These are phyloP conservation scores for Aureobasidium subglaciale DNA, from an alignment of 2,329 filamentous ascomycete genomes.

Conservation along the genomic window DNA sequence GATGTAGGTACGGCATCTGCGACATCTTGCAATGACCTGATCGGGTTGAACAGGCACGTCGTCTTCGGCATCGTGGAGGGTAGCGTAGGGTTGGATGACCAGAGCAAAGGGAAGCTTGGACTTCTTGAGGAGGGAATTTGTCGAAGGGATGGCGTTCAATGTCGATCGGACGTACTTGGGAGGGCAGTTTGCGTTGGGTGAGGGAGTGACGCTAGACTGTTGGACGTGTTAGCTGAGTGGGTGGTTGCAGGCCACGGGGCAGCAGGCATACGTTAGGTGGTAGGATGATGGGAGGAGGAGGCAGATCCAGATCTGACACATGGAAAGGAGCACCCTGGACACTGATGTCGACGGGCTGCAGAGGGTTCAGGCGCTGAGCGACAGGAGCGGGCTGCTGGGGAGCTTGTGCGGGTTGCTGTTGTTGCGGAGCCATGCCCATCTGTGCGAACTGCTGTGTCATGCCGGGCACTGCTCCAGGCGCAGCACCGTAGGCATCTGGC, in stretches of 20 bases:
- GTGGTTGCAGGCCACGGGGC: background rate
- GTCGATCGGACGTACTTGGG: slow-evolving; percentile 94
- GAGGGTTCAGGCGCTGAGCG: slow-evolving; percentile 65
- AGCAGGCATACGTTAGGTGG: slow-evolving; percentile 72
- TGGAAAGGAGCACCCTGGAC: slow-evolving; percentile 82
- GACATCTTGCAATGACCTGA: slow-evolving; percentile 93
- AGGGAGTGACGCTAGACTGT: slow-evolving; percentile 83
- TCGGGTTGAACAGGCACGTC: slow-evolving; percentile 87
- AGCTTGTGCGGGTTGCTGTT: slow-evolving; percentile 40
- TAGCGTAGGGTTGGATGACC: slow-evolving; percentile 90
- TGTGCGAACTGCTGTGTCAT: slow-evolving; percentile 78
- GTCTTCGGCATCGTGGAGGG: slow-evolving; percentile 89
- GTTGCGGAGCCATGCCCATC: slow-evolving; percentile 57
- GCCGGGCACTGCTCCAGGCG: slow-evolving; percentile 41
- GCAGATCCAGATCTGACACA: slow-evolving; percentile 82
- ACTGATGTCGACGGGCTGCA: slow-evolving; percentile 79
- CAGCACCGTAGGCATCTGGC: slow-evolving; percentile 49
- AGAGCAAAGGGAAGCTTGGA: slow-evolving; percentile 92
- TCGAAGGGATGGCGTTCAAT: slow-evolving; percentile 87
- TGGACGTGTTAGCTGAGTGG: slow-evolving; percentile 18
- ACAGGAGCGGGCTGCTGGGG: slow-evolving; percentile 43
- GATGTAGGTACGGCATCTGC: slow-evolving; percentile 93
- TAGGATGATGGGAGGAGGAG: slow-evolving; percentile 82
- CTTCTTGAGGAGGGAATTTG: slow-evolving; percentile 88
- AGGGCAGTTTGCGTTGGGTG: slow-evolving; percentile 82